Evolutionary conservation across 768 basidiomycete genomes (phyloP), one percentile per base, ranked within the genome.

Genomic region (Ramaria sp.): DNA sequence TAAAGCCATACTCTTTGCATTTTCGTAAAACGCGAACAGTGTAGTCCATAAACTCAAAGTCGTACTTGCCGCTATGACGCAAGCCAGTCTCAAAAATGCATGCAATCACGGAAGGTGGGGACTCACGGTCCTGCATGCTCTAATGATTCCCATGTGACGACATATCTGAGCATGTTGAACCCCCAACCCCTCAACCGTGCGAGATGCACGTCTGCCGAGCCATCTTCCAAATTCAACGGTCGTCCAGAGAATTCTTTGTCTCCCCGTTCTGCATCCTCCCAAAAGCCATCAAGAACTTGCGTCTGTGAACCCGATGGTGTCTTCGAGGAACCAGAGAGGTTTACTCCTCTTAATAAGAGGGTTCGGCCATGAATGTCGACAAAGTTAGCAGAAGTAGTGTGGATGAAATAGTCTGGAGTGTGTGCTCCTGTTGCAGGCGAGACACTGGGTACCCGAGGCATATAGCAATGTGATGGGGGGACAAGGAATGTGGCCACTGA

Each of bases 91-190:
- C 37, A 39, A 42, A 30, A 43, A 7, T 22, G 7, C 32, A 49
- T 38, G 42, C 38, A 48, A 41, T 10, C 7, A 16, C 25, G 30
- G 34, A 56, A 43, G 16, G 20, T 39, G 0, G 1, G 3, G 32
- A 85, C 94, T 81, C 66, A 96, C 92, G 96, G 96, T 66, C 93
- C 95, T 56, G 77, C 82, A 65, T 91, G 92, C 67, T 98, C 96
- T 15, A 99, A 68, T 0, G 89, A 77, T 64, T 99, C 96, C 96
- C 96, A 99, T 0, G 88, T 83, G n/a, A 97, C 76, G 77, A 68
- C 83, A 82, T 70, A 90, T 39, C 84, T 72, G 16, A 98, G 69
- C 64, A 85, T 72, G 62, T 91, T 96, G 70, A 92, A 98, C 0
- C 96, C 96, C 95, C 94, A 99, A 0, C 85, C 86, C 57, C 77